A percentile compares a stretch with the other conserved stretches of the same genome.
phyloP scores from a whole-genome alignment of 2,329 filamentous ascomycete species.

The Pseudomassariella vexata region DNA sequence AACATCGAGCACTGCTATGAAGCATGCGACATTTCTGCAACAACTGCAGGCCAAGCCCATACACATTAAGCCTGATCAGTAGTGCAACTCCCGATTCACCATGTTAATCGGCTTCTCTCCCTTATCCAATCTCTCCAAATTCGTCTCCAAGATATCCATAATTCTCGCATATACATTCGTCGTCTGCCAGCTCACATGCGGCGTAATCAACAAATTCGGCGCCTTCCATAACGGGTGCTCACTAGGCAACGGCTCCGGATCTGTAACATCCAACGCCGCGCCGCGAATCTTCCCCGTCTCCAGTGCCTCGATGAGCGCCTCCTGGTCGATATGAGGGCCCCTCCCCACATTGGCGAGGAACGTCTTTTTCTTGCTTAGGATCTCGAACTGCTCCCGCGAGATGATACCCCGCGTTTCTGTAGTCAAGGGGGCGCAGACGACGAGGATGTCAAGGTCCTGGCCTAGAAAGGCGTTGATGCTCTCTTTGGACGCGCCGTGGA shows the following conservation, averaged over 20 bases:
- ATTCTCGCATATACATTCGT: slow-evolving; percentile 17
- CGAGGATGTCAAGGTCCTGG: slow-evolving; percentile 34
- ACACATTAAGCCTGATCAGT: slow-evolving; percentile 10
- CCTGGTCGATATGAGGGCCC: slow-evolving; percentile 29
- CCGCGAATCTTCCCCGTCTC: slow-evolving; percentile 34
- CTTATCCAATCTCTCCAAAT: slow-evolving; percentile 21
- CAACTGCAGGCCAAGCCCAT: background rate
- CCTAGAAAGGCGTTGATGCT: slow-evolving; percentile 33
- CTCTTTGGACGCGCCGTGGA: slow-evolving; percentile 25
- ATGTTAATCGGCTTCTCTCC: slow-evolving; percentile 22
- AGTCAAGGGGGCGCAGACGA: slow-evolving; percentile 35
- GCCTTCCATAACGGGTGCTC: slow-evolving; percentile 59
- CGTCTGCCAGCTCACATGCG: slow-evolving; percentile 25
- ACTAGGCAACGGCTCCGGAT: slow-evolving; percentile 60
- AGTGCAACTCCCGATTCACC: slow-evolving; percentile 22
- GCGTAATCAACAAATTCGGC: slow-evolving; percentile 52
- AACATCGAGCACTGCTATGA: background rate
- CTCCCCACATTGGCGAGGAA: slow-evolving; percentile 61
- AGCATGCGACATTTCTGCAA: background rate
- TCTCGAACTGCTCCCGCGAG: slow-evolving; percentile 29
- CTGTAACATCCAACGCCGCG: slow-evolving; percentile 64
- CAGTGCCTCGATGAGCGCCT: slow-evolving; percentile 51
- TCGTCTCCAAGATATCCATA: slow-evolving; percentile 19
- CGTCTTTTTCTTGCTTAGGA: slow-evolving; percentile 31
- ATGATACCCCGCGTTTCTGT: slow-evolving; percentile 33